Base-by-base conservation (phyloP, 257 asterid genomes). In the Ajuga chamaepitys region DNA sequence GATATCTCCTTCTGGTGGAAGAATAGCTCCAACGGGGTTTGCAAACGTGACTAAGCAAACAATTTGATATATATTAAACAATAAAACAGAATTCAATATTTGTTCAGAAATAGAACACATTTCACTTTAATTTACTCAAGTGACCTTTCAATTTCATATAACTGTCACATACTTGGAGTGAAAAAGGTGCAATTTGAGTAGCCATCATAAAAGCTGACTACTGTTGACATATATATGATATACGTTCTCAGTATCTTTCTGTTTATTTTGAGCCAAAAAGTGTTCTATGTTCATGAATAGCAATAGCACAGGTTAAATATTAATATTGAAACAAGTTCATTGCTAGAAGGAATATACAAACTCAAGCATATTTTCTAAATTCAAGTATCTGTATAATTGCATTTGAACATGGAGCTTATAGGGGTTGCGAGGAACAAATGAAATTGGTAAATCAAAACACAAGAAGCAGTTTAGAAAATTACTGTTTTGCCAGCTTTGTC, bases 401-500 rank as follows among this genome's bases (percentile, higher is more conserved):
- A 35, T 47, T 14, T 26, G 18, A 34, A 42, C 1, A 42, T 9
- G 51, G 69, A 61, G 37, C 62, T 51, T 9, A 55, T 38, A 40
- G 35, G 17, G 28, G 13, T 28, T 20, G 10, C 38, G 14, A 32
- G 53, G 69, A 61, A 44, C 38, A 73, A 53, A 35, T 21, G 25
- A 46, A 16, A 46, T 22, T 40, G 53, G 25, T 57, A 60, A 22
- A 4, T 51, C 38, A 66, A 58, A 30, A 66, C 16, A 40, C 0
- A 22, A 37, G 35, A 35, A 14, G 48, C 50, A 74, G 44, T 58
- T 55, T 28, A 73, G 71, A 16, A 67, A 46, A 75, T 70, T 86
- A 91, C 98, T 40, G 98, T 91, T 86, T 91, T 91, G 25, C 98
- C 98, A 53, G 96, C 87, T 79, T 91, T 88, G 80, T 88, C 98